phyloP scores from a whole-genome alignment of 1,139 yeast species.

The Diutina sp. region DNA sequence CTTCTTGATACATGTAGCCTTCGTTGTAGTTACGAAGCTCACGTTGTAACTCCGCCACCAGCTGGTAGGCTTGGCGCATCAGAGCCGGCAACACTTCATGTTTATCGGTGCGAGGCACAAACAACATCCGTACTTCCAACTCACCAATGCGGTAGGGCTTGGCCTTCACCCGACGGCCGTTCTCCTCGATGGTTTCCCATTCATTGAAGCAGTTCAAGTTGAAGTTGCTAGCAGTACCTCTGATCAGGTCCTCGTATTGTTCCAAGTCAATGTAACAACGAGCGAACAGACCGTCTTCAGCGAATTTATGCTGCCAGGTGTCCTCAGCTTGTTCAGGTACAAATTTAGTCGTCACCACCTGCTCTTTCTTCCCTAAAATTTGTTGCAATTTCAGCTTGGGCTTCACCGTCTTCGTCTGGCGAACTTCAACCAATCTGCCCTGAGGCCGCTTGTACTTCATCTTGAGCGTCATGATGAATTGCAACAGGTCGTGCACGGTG shows the following conservation, averaged over 20 bases:
- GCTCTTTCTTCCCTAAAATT: constrained; percentile 36
- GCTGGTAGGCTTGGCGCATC: constrained; percentile 43
- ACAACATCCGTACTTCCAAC: constrained; percentile 62
- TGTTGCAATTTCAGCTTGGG: constrained; percentile 32
- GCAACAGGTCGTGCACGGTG: constrained; percentile 51
- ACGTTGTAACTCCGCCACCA: constrained; percentile 31
- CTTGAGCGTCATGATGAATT: constrained; percentile 66
- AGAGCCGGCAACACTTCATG: constrained; percentile 55
- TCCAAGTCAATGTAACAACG: constrained; percentile 56
- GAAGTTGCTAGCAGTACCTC: constrained; percentile 39
- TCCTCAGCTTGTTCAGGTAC: constrained; percentile 41
- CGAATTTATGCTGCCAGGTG: constrained; percentile 45
- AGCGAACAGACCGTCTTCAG: constrained; percentile 83
- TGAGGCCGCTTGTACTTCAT: constrained; percentile 43
- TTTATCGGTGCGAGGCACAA: constrained; percentile 44
- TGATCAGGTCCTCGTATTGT: constrained; percentile 41
- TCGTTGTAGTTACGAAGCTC: constrained; percentile 29
- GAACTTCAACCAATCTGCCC: constrained; percentile 43
- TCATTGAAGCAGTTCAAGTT: constrained; percentile 63
- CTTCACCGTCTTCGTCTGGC: constrained; percentile 37
- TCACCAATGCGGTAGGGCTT: constrained; percentile 42
- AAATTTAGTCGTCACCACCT: constrained; percentile 39
- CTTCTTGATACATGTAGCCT: constrained; percentile 65
- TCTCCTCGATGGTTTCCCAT: constrained; percentile 43
- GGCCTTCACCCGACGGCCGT: constrained; percentile 8